Percentiles rank a stretch among this genome's conserved stretches.
Evolutionary conservation across 176 grass and related monocot genomes (phyloP).

Genomic region (Ananas comosus): DNA sequence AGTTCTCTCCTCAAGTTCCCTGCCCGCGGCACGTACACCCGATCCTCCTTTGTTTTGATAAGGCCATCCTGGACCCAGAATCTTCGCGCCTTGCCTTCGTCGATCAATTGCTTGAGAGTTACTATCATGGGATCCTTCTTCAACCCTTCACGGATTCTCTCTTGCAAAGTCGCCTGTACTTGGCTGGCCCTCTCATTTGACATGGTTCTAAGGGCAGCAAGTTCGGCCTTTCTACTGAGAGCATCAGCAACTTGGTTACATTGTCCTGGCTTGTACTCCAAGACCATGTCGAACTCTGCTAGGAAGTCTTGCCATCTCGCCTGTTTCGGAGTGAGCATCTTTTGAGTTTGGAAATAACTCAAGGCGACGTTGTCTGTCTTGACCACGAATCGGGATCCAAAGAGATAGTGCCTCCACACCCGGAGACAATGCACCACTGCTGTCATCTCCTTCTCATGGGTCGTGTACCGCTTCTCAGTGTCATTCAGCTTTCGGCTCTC

Average conservation of each 20-base stretch:
- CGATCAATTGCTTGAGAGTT: background rate
- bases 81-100: background rate
- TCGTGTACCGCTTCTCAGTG: background rate
- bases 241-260: background rate
- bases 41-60: background rate
- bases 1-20: background rate
- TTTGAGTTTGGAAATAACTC: background rate
- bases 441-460: background rate
- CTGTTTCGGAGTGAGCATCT: background rate
- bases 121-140: background rate
- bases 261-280: background rate
- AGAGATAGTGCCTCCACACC: background rate
- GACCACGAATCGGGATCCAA: background rate
- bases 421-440: background rate
- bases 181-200: background rate
- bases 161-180: background rate
- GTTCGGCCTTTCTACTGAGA: background rate
- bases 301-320: background rate
- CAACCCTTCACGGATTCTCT: background rate
- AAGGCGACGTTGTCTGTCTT: background rate
- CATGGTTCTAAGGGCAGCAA: background rate
- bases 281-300: background rate
- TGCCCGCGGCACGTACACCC: background rate
- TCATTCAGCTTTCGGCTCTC: background rate
- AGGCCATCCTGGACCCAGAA: background rate